Conservation (phyloP, 768 basidiomycete species). For the Leccinellum rugosiceps region DNA sequence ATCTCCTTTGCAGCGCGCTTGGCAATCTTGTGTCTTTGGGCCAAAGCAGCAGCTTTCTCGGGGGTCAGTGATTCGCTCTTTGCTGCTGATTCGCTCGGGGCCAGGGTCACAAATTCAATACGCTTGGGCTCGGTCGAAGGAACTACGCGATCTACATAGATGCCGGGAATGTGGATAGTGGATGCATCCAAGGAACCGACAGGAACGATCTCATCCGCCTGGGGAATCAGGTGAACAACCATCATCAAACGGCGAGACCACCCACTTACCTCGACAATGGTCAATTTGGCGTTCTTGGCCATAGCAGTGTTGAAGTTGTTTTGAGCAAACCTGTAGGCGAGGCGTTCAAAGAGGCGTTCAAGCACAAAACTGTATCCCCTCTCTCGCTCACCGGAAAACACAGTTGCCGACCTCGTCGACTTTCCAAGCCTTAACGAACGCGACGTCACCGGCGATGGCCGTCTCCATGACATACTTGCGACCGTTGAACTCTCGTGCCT, state of each 20-base stretch:
- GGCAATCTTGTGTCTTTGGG: slow-evolving; percentile 71
- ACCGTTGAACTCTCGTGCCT: slow-evolving; percentile 74
- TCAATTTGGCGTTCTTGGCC: slow-evolving; percentile 86
- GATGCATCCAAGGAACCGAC: slow-evolving; percentile 78
- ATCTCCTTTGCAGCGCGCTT: slow-evolving; percentile 87
- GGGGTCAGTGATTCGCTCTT: slow-evolving; percentile 34
- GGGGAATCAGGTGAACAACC: background rate
- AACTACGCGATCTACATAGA: slow-evolving; percentile 89
- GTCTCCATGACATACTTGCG: slow-evolving; percentile 79
- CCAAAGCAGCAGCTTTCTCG: slow-evolving; percentile 51
- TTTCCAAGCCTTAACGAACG: slow-evolving; percentile 89
- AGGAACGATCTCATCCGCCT: slow-evolving; percentile 91
- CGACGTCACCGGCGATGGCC: slow-evolving; percentile 76
- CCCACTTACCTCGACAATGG: slow-evolving; percentile 77
- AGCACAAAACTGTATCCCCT: background rate
- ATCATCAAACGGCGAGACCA: slow-evolving; percentile 3
- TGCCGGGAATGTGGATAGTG: slow-evolving; percentile 77
- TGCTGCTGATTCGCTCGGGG: slow-evolving; percentile 39
- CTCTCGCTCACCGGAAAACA: slow-evolving; percentile 65
- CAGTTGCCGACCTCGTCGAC: slow-evolving; percentile 90
- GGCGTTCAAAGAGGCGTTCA: background rate
- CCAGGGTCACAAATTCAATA: slow-evolving; percentile 73
- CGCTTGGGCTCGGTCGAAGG: slow-evolving; percentile 70
- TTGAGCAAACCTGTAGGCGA: slow-evolving; percentile 61
- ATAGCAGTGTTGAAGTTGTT: slow-evolving; percentile 87